A percentile compares a stretch with the other conserved stretches of the same genome.
Evolutionary conservation across 306 rosid species (phyloP).

Genomic region (Fagus crenata): DNA sequence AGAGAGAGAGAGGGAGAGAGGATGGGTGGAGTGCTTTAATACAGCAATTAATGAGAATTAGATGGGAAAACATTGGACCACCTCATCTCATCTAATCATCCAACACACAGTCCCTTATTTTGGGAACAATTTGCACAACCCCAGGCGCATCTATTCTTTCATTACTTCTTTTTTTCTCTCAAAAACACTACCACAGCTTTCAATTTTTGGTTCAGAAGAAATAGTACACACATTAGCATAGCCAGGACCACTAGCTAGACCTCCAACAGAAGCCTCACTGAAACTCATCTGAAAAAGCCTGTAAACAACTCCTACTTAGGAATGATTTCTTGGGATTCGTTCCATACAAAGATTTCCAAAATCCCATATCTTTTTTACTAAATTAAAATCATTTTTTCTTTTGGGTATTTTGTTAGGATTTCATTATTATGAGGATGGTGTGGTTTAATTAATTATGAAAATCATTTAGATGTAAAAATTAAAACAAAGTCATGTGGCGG

Average conservation of each 20-base stretch:
- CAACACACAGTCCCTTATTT: slow-evolving; percentile 50
- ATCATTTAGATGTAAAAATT: slow-evolving; percentile 22
- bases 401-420: not conserved
- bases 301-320: slow-evolving; percentile 57
- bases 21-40: slow-evolving; percentile 65
- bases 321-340: slow-evolving; percentile 58
- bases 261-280: slow-evolving; percentile 36
- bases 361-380: not conserved
- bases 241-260: slow-evolving; percentile 2
- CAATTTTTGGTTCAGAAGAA: slow-evolving; percentile 5
- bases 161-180: not conserved
- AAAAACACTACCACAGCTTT: not conserved
- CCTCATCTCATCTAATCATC: slow-evolving; percentile 55
- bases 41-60: slow-evolving; percentile 67
- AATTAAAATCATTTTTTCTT: not conserved
- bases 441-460: slow-evolving; percentile 2
- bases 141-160: slow-evolving; percentile 41
- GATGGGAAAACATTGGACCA: slow-evolving; percentile 73
- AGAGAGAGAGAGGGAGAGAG: slow-evolving; percentile 16
- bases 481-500: slow-evolving; percentile 53
- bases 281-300: slow-evolving; percentile 68
- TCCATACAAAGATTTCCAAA: slow-evolving; percentile 36
- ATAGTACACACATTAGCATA: not conserved
- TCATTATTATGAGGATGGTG: slow-evolving; percentile 13
- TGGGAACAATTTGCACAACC: slow-evolving; percentile 46